Conservation (phyloP, 148 eudicot species). For the Rhododendron mucronatum region DNA sequence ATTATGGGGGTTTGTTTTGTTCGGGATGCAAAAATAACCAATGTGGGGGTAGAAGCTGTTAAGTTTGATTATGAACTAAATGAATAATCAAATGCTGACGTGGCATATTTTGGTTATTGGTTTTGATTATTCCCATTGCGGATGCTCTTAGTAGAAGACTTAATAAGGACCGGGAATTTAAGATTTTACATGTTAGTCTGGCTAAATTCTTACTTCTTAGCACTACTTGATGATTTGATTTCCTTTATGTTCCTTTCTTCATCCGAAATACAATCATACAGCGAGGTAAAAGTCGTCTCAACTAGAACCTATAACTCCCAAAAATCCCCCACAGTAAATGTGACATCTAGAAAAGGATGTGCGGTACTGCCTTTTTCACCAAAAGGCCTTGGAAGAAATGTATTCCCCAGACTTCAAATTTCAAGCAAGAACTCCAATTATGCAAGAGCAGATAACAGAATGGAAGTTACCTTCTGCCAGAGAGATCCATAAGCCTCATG, state of each 20-base stretch:
- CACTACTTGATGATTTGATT: not conserved
- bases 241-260: not conserved
- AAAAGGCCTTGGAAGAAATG: too few species aligned
- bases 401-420: not conserved
- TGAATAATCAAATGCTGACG: too few species aligned
- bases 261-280: not conserved
- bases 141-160: not conserved
- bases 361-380: not conserved
- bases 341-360: not conserved
- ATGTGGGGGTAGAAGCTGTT: too few species aligned
- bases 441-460: not conserved
- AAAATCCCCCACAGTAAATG: not conserved
- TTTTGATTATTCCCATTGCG: too few species aligned
- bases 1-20: too few species aligned
- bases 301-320: not conserved
- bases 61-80: too few species aligned
- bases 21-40: too few species aligned
- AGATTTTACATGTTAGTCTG: not conserved
- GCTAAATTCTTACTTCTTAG: not conserved
- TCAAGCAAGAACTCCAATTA: not conserved
- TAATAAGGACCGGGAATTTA: not conserved
- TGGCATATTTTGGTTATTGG: too few species aligned
- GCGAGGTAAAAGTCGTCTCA: not conserved
- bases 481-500: constrained; percentile 73
- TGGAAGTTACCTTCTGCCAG: constrained; percentile 58